Base-by-base conservation (phyloP, 2,329 filamentous ascomycete species). In the Fusarium mangiferae region DNA sequence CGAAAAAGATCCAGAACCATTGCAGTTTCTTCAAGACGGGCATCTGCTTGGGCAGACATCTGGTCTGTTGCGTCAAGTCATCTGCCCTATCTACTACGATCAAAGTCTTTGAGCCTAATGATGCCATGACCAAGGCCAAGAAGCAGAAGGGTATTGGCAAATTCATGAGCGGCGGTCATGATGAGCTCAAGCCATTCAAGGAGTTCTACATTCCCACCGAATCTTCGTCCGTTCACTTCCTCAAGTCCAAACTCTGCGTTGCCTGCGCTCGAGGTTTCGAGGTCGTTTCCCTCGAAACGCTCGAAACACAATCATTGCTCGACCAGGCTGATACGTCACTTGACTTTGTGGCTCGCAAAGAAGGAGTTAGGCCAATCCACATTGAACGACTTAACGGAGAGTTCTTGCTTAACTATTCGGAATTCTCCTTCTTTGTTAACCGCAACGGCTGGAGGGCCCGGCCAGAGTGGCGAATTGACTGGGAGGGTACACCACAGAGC, bases 361-460 rank as follows among this genome's bases (percentile, higher is more conserved):
- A 98, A 83, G 94, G 94, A 78, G 94, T 96, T 78, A 95, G 94
- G 81, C 96, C 96, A 6, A 97, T 99, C 74, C 96, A 98, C 80
- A 98, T 99, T 76, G 97, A 99, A 83, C 93, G 96, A 51, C 92
- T 98, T 81, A 97, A 97, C 77, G 95, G 96, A 81, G 96, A 99
- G 81, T 99, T 99, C 87, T 84, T 99, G 76, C 91, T 99, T 73
- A 98, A 98, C 83, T 99, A 99, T 85, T 96, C 94, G 9, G 96
- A 99, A 82, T 99, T 98, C 84, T 98, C 94, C 18, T 99, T 99
- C 90, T 99, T 98, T 80, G 96, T 99, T 81, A 98, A 99, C 84
- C 91, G 96, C 78, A 98, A 99, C 82, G 96, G 96, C 42, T 99
- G 96, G 96, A 91, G 96, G 72, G 96, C 96, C 61, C 90, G 95